Evolutionary conservation across 1,284 basidiomycete genomes (phyloP), one percentile per base, ranked within the genome.

Genomic region (Tausonia pullulans): DNA sequence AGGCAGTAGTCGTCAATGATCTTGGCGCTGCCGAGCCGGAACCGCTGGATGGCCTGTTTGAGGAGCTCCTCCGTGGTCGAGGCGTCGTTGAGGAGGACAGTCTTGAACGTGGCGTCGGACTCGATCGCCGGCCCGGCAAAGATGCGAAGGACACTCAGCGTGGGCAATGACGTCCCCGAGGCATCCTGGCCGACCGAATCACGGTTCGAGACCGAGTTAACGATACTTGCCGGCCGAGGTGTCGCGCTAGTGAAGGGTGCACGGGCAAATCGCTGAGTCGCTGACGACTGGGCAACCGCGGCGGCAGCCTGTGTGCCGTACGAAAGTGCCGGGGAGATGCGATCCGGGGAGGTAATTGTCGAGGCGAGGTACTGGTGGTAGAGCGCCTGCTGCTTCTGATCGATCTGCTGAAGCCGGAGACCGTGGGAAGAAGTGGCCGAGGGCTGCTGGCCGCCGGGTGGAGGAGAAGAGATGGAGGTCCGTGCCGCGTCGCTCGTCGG

Each of bases 101-200:
- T 98, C 79, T 98, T 98, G 82, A 98, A 98, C 0, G 93, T 96
- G 3, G 92, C 90, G 69, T 97, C 93, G 1, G 90, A 90, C 72
- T 93, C 85, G 67, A 79, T 72, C 27, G 76, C 72, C 68, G 88
- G 85, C 8, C 94, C 95, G 0, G 93, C 93, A 73, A 98, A 98
- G 55, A 98, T 85, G 16, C 94, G 87, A 61, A 98, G 85, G 66
- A 98, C 94, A 71, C 88, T 96, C 66, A 98, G 82, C 57, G 45
- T 61, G n/a, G 43, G 41, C 16, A 6, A 50, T 27, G 13, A 44
- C 52, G 71, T 45, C 27, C 6, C 41, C 49, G 7, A 27, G 27
- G 46, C 55, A 3, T n/a, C 41, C 4, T 50, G 44, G 46, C 43
- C 40, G n/a, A 11, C n/a, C 43, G 57, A n/a, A 3, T 9, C 13